Base-by-base conservation (phyloP, 768 basidiomycete genomes). In the Termitomyces sp. region DNA sequence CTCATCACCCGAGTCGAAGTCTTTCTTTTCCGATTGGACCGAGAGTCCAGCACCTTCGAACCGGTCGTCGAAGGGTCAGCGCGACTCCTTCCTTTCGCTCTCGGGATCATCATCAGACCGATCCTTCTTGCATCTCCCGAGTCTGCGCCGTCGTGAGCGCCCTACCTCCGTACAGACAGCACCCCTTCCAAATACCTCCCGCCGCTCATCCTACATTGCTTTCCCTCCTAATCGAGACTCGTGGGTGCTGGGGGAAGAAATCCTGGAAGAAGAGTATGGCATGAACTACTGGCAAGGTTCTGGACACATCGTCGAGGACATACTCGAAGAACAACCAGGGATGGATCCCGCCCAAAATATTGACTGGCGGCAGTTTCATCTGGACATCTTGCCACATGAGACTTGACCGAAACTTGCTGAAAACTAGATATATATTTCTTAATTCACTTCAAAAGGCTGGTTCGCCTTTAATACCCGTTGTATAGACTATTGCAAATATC, bases 321-420 rank as follows among this genome's bases (percentile, higher is more conserved):
- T 60, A 12, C 66, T 27, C 7, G 48, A 49, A 10, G 68, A 62
- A 50, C 66, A 68, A 56, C 72, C 73, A 42, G 73, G 66, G 56
- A 71, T 74, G 43, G 74, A 76, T 39, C 71, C 72, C 6, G 72
- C 69, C 9, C 43, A 53, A 1, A 65, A 68, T 36, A 73, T 78
- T 38, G 81, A 84, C 63, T 84, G 82, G 82, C 74, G 81, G 4
- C 76, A 82, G 63, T 84, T 84, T 52, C 82, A 83, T 57, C 68
- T 72, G 16, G 77, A 81, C 45, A 69, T 80, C 51, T 50, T 75
- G 47, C 64, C 58, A 11, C 67, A 68, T 20, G 68, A 73, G 32
- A 57, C 46, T 33, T 52, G n/a, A 45, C 1, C 33, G 68, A 73
- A 29, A 57, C 46, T 33, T 52, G n/a, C 42, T 1, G 33, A 41